These are phyloP conservation scores for Saccharomycopsis lassenensis DNA, from an alignment of 805 yeast species.

Conservation along the genomic window DNA sequence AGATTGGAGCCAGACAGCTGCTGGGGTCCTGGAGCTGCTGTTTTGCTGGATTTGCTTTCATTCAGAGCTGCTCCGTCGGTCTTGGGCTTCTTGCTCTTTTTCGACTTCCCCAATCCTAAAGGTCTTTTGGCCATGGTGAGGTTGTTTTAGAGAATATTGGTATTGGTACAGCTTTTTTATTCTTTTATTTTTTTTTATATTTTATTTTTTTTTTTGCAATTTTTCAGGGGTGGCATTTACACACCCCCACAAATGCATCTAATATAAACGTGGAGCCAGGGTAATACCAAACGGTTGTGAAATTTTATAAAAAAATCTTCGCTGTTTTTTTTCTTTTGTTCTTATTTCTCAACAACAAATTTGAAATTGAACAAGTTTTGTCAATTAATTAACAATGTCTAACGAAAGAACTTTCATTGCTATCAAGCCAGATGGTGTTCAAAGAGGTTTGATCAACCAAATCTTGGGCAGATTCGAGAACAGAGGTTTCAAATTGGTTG, in stretches of 20 bases:
- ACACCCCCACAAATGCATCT: too few species aligned
- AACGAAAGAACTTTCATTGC: constrained; percentile 86
- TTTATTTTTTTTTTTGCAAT: too few species aligned
- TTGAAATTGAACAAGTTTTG: too few species aligned
- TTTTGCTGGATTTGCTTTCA: constrained; percentile 18
- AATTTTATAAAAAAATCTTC: too few species aligned
- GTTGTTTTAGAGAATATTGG: too few species aligned
- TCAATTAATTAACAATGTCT: constrained; percentile 10
- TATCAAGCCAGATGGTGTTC: constrained; percentile 98
- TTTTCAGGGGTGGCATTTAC: too few species aligned
- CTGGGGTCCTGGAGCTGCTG: constrained; percentile 19
- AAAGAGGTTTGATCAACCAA: constrained; percentile 89
- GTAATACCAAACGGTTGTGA: too few species aligned
- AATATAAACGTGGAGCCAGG: too few species aligned
- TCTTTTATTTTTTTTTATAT: too few species aligned
- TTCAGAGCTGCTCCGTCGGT: constrained; percentile 15
- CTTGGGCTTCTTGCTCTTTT: constrained; percentile 28
- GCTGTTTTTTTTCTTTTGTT: too few species aligned
- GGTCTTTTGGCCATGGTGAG: constrained; percentile 67
- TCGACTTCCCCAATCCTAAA: constrained; percentile 49
- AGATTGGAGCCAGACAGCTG: constrained; percentile 16
- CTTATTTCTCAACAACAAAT: too few species aligned
- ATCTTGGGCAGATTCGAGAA: constrained; percentile 90
- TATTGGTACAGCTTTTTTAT: too few species aligned
- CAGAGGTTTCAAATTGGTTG: constrained; percentile 97